Evolutionary conservation across 257 asterid species (phyloP), one percentile per base, ranked within the genome.

Genomic region (Ajuga chamaepitys): DNA sequence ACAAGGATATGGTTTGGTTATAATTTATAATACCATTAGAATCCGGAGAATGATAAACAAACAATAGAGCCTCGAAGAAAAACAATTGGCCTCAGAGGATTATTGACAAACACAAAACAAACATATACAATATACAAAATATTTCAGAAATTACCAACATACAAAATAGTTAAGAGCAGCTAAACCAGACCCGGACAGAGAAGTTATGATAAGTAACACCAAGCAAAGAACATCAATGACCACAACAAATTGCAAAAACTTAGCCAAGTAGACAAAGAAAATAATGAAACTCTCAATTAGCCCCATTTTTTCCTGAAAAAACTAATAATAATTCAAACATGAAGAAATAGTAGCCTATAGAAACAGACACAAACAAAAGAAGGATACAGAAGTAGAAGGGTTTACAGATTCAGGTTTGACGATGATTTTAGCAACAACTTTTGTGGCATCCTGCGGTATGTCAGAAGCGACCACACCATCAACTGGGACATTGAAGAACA

Each of bases 331-430:
- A 51, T 34, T 73, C 78, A 51, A 71, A 51, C 76, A 71, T 1
- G 21, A 46, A 40, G 13, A n/a, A n/a, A n/a, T n/a, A n/a, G n/a
- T 9, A 21, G 40, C 2, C 45, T 10, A 9, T 2, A 17, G 11
- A 45, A 17, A 30, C 34, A 11, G 14, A 47, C 48, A 32, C n/a
- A 1, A n/a, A n/a, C 3, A 41, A n/a, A 57, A 26, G 41, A 54
- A 40, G 25, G 9, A 34, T 16, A 28, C 61, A 26, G 11, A 44
- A 13, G 47, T 2, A 7, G 7, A 46, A 2, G 52, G 57, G 34
- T 70, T 72, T 64, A 91, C 98, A 0, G 98, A 89, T 74, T 93
- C 97, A 4, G 99, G 97, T 70, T 89, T 93, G 76, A 94, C 95
- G 44, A 93, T 82, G 74, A 82, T 89, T 68, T 83, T 89, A 58